Base-by-base conservation (phyloP, 1,284 basidiomycete genomes). In the Rhizopogon hawkerae region DNA sequence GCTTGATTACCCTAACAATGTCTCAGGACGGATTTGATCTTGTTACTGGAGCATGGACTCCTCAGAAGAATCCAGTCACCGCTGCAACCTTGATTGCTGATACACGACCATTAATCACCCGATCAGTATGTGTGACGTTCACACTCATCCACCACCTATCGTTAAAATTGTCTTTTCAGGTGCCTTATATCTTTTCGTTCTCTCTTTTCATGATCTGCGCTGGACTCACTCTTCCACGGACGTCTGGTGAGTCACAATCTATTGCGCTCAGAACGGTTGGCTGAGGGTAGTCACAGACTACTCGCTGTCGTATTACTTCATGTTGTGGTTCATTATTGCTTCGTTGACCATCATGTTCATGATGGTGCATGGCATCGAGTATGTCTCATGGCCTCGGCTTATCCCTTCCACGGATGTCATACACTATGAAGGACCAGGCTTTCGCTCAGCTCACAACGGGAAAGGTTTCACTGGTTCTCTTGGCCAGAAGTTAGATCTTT, bases 381-480 rank as follows among this genome's bases (percentile, higher is more conserved):
- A 94, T 64, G 93, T 99, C 54, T 82, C 89, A 18, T 95, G 92
- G 87, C 96, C 95, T n/a, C 82, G 87, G 18, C 78, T 98, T 49
- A 81, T 88, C 56, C 86, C 92, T 2, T 83, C 88, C 9, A 83
- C 84, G 49, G 89, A 93, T 54, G 76, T 88, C 49, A 85, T 97
- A 48, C 83, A 84, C 63, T 98, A 94, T 69, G 76, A 76, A 46
- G 92, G 92, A 37, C 89, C 89, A 47, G 93, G 92, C 31, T 93
- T 78, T 74, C 83, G 85, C 53, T 86, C 84, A 18, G 81, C 72
- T 13, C 75, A 81, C 52, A 79, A 85, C 57, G 94, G 94, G 38
- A 85, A 85, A 60, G 92, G 90, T 26, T 67, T 81, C 58, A 70
- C 69, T 55, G 54, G 57, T n/a, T 57, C 71, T 9, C 60, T 70